Conservation (phyloP, 2,329 filamentous ascomycete species). For the Cordyceps cicadae region DNA sequence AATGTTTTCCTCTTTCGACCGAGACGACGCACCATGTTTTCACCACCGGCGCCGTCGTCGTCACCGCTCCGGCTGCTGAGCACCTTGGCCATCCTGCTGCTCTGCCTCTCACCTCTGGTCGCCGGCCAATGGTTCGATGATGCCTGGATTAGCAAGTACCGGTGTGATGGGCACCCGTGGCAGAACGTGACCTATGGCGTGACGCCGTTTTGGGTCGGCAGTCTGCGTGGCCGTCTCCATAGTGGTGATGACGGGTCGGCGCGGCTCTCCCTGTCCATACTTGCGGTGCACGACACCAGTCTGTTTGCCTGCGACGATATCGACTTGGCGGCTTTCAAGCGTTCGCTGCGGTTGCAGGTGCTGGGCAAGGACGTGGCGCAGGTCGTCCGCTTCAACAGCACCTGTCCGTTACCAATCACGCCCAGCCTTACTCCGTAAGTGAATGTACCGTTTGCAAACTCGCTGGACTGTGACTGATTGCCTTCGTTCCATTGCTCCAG, state of each 20-base stretch:
- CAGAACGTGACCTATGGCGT: neutral
- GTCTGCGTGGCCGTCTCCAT: neutral
- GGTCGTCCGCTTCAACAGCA: neutral
- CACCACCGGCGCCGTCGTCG: neutral
- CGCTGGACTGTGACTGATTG: neutral
- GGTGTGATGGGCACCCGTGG: neutral
- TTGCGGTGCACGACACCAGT: neutral
- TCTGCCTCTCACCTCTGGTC: neutral
- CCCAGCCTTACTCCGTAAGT: neutral
- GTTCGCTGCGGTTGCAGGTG: neutral
- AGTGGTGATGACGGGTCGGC: neutral
- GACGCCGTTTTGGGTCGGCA: neutral
- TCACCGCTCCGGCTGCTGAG: neutral
- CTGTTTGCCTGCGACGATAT: neutral
- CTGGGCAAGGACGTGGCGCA: neutral
- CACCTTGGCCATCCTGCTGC: neutral
- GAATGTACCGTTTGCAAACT: no score
- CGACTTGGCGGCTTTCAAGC: neutral
- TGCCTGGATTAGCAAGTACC: slow-evolving; percentile 3
- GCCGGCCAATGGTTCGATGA: neutral
- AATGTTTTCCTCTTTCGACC: no score
- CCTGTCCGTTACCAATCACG: slow-evolving; percentile 1
- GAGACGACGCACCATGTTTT: neutral
- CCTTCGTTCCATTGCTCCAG: neutral
- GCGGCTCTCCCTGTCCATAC: neutral